Conservation (phyloP, 1,284 basidiomycete genomes). For the Cryptococcus deneoformans region DNA sequence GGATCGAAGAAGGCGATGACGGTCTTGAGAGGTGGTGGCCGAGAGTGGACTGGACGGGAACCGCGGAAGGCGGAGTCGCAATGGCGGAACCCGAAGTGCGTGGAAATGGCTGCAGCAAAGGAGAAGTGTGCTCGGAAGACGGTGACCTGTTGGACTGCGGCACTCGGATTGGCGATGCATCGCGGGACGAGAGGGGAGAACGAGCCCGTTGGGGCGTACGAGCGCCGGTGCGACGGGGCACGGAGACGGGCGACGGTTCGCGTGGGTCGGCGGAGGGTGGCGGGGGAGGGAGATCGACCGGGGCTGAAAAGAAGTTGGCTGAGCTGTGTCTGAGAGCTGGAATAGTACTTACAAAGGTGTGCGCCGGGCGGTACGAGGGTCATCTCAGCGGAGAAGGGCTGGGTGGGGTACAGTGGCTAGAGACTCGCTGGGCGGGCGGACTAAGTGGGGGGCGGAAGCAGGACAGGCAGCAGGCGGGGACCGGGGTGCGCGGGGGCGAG, state of each 20-base stretch:
- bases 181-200: constrained; percentile 29
- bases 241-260: constrained; percentile 33
- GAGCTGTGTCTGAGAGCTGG: neutral
- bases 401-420: too few species aligned
- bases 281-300: constrained; percentile 47
- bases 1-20: constrained; percentile 41
- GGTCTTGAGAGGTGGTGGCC: constrained; percentile 20
- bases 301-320: constrained; percentile 20
- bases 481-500: neutral
- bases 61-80: constrained; percentile 6
- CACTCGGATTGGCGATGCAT: constrained; percentile 20
- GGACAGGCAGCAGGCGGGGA: neutral
- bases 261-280: constrained; percentile 42
- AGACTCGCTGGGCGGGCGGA: too few species aligned
- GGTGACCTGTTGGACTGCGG: constrained; percentile 2
- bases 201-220: constrained; percentile 37
- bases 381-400: constrained; percentile 16
- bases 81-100: neutral
- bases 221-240: constrained; percentile 21
- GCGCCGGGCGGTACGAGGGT: constrained; percentile 37
- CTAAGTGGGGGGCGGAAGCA: neutral
- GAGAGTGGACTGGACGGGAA: constrained; percentile 7
- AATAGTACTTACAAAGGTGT: constrained; percentile 35
- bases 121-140: constrained; percentile 8
- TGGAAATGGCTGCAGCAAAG: constrained; percentile 11